Percentiles rank a stretch among this genome's conserved stretches.
These are phyloP conservation scores for Begonia fuchsioides DNA, from an alignment of 306 rosid genomes.

Conservation along the genomic window DNA sequence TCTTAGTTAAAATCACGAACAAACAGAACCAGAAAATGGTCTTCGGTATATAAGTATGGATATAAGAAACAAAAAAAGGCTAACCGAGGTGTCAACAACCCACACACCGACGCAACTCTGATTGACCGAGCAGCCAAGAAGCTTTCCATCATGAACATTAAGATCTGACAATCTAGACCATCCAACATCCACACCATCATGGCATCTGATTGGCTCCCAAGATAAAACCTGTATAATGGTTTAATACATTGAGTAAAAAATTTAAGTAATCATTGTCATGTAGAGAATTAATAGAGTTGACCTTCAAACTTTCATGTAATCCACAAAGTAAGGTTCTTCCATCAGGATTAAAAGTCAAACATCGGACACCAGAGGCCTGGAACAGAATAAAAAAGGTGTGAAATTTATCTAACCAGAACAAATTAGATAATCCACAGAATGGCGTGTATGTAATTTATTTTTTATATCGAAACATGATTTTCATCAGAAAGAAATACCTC, in stretches of 20 bases:
- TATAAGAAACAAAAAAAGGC: slow-evolving; percentile 5
- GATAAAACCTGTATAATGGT: slow-evolving; percentile 58
- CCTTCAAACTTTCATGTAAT: slow-evolving; percentile 96
- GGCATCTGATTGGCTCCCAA: slow-evolving; percentile 93
- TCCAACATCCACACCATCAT: slow-evolving; percentile 88
- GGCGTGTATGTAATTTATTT: slow-evolving; percentile 4
- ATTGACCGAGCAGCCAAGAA: slow-evolving; percentile 95
- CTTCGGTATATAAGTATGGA: slow-evolving; percentile 6
- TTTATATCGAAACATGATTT: slow-evolving; percentile 10
- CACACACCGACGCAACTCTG: slow-evolving; percentile 99
- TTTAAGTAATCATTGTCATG: neutral
- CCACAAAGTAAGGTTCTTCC: slow-evolving; percentile 97
- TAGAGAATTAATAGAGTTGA: slow-evolving; percentile 14
- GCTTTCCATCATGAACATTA: slow-evolving; percentile 95
- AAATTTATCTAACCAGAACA: slow-evolving; percentile 1
- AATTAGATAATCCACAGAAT: too few species aligned
- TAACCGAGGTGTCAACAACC: slow-evolving; percentile 98
- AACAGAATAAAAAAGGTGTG: slow-evolving; percentile 9
- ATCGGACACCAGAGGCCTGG: slow-evolving; percentile 93
- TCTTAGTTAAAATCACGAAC: slow-evolving; percentile 11
- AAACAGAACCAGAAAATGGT: slow-evolving; percentile 10
- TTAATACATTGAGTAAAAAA: neutral
- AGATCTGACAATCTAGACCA: slow-evolving; percentile 97
- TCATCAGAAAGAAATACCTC: slow-evolving; percentile 48
- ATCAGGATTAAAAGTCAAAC: slow-evolving; percentile 80